Conservation (phyloP, 495 filamentous ascomycete species). For the Talaromyces adpressus region DNA sequence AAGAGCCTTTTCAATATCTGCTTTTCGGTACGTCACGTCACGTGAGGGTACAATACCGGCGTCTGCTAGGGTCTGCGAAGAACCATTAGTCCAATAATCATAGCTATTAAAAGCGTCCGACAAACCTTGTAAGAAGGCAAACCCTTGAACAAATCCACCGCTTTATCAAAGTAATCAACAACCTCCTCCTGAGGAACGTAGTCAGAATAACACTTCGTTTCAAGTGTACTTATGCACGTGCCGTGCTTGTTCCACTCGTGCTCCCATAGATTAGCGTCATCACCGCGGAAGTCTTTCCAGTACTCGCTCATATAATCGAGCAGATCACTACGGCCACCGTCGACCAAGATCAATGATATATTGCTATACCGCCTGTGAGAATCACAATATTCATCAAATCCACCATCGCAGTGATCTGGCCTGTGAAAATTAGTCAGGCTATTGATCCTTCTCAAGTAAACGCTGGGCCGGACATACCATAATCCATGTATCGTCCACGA, state of each 20-base stretch:
- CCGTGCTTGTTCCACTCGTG: conserved; percentile 80
- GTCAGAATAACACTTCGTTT: conserved; percentile 62
- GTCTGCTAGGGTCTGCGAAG: conserved; percentile 30
- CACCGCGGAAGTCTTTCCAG: conserved; percentile 56
- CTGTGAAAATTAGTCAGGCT: conserved; percentile 13
- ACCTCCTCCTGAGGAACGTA: conserved; percentile 59
- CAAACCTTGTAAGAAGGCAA: conserved; percentile 38
- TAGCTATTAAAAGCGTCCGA: not conserved
- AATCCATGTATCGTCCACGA: conserved; percentile 80
- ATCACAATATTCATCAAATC: conserved; percentile 62
- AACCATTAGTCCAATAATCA: not conserved
- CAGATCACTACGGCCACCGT: conserved; percentile 48
- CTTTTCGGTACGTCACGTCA: conserved; percentile 48
- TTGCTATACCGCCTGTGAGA: conserved; percentile 55
- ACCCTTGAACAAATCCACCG: conserved; percentile 41
- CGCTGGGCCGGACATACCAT: conserved; percentile 36
- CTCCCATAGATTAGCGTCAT: conserved; percentile 63
- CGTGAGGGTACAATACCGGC: conserved; percentile 43
- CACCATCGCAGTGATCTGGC: conserved; percentile 78
- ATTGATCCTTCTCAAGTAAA: not conserved
- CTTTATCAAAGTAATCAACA: conserved; percentile 53
- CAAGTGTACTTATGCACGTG: conserved; percentile 53
- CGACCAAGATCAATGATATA: conserved; percentile 55
- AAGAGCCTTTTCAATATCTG: conserved; percentile 59
- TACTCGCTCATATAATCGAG: conserved; percentile 65